Percentiles rank a stretch among this genome's conserved stretches.
Evolutionary conservation across 2,329 filamentous ascomycete species (phyloP).

Genomic region (Allantophomopsis lycopodina): DNA sequence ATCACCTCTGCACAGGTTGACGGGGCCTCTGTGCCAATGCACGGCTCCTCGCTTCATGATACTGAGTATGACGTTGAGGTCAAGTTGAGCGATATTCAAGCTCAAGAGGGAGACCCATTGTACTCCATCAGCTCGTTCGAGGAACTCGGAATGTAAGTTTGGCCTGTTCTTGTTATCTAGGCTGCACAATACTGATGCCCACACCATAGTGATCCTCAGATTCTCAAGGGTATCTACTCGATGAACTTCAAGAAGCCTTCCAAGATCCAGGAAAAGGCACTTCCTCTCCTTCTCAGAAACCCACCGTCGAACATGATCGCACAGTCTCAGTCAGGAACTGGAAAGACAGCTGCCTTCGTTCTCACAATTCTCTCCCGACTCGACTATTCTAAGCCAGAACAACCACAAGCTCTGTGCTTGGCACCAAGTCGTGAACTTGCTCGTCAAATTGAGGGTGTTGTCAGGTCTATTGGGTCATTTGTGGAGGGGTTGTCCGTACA

Average conservation of each 20-base stretch:
- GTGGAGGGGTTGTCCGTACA: constrained; percentile 62
- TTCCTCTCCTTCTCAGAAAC: constrained; percentile 75
- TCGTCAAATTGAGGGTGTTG: constrained; percentile 81
- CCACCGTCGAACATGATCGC: constrained; percentile 93
- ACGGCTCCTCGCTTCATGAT: constrained; percentile 47
- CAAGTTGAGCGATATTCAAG: constrained; percentile 79
- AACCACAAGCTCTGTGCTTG: constrained; percentile 77
- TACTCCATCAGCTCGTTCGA: constrained; percentile 77
- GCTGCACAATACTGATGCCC: constrained; percentile 4
- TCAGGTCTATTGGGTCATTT: constrained; percentile 73
- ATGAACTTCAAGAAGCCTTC: constrained; percentile 92
- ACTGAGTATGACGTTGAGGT: constrained; percentile 82
- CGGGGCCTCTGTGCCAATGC: constrained; percentile 24
- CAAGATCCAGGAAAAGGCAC: constrained; percentile 91
- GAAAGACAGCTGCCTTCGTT: constrained; percentile 94
- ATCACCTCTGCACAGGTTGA: constrained; percentile 23
- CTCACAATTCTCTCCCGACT: constrained; percentile 82
- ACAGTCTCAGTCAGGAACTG: constrained; percentile 97
- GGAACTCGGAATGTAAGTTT: constrained; percentile 65
- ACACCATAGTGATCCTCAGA: constrained; percentile 34
- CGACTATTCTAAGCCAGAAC: constrained; percentile 52
- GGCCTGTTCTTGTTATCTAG: no score
- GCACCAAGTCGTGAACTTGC: constrained; percentile 91
- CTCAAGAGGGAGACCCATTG: constrained; percentile 74
- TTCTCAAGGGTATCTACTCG: constrained; percentile 63